Conservation (phyloP, 108 stramenopile species). For the Nitzschia palea region DNA sequence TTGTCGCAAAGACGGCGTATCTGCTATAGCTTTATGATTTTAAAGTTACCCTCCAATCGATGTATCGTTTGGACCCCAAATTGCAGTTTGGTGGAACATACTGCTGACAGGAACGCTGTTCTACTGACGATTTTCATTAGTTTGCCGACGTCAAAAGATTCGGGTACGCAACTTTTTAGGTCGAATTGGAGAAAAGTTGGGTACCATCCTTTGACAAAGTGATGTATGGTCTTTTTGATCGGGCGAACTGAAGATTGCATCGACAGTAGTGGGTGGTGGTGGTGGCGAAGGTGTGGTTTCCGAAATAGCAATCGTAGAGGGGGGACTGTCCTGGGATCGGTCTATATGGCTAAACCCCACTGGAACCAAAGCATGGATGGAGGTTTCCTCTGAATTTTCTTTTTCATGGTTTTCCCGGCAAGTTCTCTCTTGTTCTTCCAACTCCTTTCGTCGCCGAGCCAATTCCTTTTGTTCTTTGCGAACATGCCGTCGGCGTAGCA, state of each 20-base stretch:
- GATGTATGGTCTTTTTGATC: neutral
- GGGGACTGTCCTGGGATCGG: neutral
- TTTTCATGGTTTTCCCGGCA: neutral
- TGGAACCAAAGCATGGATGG: neutral
- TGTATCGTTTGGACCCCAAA: too few relatives aligned
- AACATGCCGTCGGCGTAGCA: slow-evolving; percentile 34
- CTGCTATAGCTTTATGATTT: neutral
- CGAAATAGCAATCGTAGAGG: neutral
- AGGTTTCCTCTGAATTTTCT: slow-evolving; percentile 8
- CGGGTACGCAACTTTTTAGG: slow-evolving; percentile 14
- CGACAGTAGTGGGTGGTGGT: neutral
- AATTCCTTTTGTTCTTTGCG: slow-evolving; percentile 31
- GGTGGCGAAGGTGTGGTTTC: neutral
- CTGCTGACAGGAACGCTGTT: too few relatives aligned
- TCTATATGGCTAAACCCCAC: neutral
- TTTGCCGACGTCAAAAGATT: neutral
- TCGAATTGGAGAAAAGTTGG: slow-evolving; percentile 33
- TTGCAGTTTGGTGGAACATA: too few relatives aligned
- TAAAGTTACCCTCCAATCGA: neutral
- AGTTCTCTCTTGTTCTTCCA: slow-evolving; percentile 13
- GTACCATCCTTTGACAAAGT: neutral
- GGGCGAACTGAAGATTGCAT: neutral
- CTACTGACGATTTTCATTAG: neutral
- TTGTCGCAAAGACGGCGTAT: neutral
- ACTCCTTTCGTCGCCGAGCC: slow-evolving; percentile 3